Base-by-base conservation (phyloP, 1,284 basidiomycete species). In the Cutaneotrichosporon sp. region DNA sequence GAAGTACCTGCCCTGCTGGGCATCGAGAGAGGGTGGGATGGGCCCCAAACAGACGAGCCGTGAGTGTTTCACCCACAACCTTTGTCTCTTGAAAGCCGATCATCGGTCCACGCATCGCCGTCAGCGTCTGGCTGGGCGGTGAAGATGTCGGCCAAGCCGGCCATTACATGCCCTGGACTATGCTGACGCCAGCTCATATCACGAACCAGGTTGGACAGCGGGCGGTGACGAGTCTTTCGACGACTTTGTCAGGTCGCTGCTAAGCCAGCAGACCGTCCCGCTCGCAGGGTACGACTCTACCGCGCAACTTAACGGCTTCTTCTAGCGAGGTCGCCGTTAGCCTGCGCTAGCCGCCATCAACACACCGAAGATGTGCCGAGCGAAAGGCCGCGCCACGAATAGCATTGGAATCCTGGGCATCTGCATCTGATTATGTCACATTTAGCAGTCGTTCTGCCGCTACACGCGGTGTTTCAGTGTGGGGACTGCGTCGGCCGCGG, bases 221-320 rank as follows among this genome's bases (percentile, higher is more conserved):
- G 43, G 45, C 10, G 56, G 20, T 13, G 57, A 53, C 57, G 43
- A 54, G 14, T 45, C 22, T 7, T 58, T 62, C 43, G 60, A 62
- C 43, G 38, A 53, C 18, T 62, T 63, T 25, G 58, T 63, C 53
- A 18, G 27, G 24, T 52, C 47, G n/a, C 20, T 62, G 14, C 56
- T 62, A 2, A 47, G 4, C 18, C 60, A 62, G 55, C 57, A 52
- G 51, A 62, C 60, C 11, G 52, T 47, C 29, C 57, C 57, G 5
- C 45, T 59, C 25, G 57, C 57, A 18, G 38, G 16, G 16, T 42
- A 42, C 18, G 38, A n/a, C 18, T 42, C 38, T 3, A 42, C 34
- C 16, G 38, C 38, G 5, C 16, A 42, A 16, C 34, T 42, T 4
- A 42, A 42, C 38, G 38, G 38, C 3, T 42, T 42, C 38, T n/a